phyloP scores from a whole-genome alignment of 345 rosid genomes.

The Diplotaxis tenuifolia region DNA sequence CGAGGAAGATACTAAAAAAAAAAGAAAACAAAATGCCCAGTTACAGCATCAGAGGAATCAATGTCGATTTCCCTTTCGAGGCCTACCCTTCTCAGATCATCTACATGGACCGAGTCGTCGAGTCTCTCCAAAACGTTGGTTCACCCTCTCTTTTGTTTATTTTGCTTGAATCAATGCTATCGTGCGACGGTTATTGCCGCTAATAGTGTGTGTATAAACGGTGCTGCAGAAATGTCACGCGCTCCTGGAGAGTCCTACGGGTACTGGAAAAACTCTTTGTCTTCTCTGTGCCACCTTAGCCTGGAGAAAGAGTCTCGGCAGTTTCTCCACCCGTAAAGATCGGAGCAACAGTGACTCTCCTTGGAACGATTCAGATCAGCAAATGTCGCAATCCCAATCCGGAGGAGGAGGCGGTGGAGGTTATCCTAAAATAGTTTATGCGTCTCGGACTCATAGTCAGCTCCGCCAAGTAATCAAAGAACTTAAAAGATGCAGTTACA shows the following conservation, averaged over 20 bases:
- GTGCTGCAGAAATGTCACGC: conserved; percentile 73
- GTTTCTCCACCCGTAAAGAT: conserved; percentile 57
- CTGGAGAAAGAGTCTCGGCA: conserved; percentile 94
- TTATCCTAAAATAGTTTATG: conserved; percentile 75
- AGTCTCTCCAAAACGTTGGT: conserved; percentile 78
- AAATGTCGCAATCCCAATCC: conserved; percentile 32
- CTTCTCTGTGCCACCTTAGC: conserved; percentile 96
- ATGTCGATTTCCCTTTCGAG: conserved; percentile 91
- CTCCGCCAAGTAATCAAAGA: conserved; percentile 92
- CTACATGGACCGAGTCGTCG: conserved; percentile 93
- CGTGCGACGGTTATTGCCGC: background rate
- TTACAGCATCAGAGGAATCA: conserved; percentile 77
- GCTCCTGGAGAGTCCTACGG: conserved; percentile 96
- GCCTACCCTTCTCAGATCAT: conserved; percentile 85
- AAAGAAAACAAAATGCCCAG: conserved; percentile 45
- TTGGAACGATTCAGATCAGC: conserved; percentile 21
- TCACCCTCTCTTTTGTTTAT: background rate
- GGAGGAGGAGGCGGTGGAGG: conserved; percentile 41
- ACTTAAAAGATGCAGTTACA: conserved; percentile 80
- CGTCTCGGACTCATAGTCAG: conserved; percentile 97
- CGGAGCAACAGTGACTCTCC: conserved; percentile 27
- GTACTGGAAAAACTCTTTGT: conserved; percentile 93
- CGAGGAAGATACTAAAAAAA: conserved; percentile 6
- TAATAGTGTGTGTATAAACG: background rate
- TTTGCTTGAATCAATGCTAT: no score